phyloP scores from a whole-genome alignment of 768 basidiomycete species.

The Pleurotus giganteus region DNA sequence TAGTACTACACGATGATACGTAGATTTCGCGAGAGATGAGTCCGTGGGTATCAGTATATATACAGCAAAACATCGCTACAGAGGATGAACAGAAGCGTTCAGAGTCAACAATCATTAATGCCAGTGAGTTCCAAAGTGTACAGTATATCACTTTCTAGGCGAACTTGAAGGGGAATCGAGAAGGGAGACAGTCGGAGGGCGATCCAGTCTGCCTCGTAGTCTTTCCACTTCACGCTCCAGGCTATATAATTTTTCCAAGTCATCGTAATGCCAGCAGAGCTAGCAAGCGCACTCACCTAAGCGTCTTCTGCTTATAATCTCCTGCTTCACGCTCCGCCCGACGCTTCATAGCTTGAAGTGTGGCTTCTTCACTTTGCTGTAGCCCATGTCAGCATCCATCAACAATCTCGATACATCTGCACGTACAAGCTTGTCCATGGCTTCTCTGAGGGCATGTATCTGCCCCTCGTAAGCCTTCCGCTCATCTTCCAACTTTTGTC shows the following conservation, averaged over 20 bases:
- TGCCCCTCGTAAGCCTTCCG: conserved; percentile 57
- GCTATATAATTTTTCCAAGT: conserved; percentile 26
- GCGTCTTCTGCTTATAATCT: conserved; percentile 68
- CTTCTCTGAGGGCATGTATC: conserved; percentile 51
- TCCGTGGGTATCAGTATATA: not conserved
- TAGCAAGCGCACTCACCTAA: conserved; percentile 47
- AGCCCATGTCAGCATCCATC: conserved; percentile 9
- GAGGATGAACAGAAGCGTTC: no score
- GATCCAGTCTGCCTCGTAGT: conserved; percentile 59
- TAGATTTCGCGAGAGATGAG: no score
- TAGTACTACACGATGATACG: no score
- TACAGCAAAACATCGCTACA: not conserved
- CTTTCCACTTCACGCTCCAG: conserved; percentile 70
- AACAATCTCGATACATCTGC: not conserved
- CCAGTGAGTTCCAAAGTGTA: not conserved
- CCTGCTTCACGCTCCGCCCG: conserved; percentile 74
- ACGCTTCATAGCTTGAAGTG: conserved; percentile 69
- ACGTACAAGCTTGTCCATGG: conserved; percentile 63
- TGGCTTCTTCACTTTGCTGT: conserved; percentile 69
- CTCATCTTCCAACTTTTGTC: conserved; percentile 64
- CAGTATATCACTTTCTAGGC: conserved; percentile 26
- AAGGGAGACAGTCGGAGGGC: conserved; percentile 42
- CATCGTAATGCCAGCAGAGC: conserved; percentile 4
- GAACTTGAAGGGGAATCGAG: conserved; percentile 25
- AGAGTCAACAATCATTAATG: not conserved